These are phyloP conservation scores for Penicillium malachiteum DNA, from an alignment of 495 filamentous ascomycete species.

Conservation along the genomic window DNA sequence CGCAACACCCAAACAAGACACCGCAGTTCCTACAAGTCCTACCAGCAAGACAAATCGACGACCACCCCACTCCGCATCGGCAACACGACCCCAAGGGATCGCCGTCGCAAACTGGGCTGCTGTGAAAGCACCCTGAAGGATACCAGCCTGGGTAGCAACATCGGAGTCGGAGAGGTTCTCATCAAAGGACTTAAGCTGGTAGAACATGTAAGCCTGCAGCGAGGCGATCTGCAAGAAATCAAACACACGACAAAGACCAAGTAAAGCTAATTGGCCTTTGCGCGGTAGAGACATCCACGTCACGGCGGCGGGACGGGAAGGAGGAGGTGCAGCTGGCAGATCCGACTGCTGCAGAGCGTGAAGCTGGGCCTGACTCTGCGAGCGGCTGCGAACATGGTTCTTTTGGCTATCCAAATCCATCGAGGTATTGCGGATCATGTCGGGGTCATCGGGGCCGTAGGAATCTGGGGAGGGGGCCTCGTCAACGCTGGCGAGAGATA, in stretches of 20 bases:
- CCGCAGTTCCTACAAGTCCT: slow-evolving; percentile 67
- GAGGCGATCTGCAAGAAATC: slow-evolving; percentile 51
- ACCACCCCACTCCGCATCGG: slow-evolving; percentile 68
- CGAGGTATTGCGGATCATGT: slow-evolving; percentile 37
- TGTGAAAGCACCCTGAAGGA: slow-evolving; percentile 77
- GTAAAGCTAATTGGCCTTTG: slow-evolving; percentile 71
- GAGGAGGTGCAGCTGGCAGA: slow-evolving; percentile 12
- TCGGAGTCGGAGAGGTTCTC: slow-evolving; percentile 61
- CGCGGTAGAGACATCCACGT: slow-evolving; percentile 69
- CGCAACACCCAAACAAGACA: slow-evolving; percentile 77
- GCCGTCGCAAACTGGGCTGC: slow-evolving; percentile 81
- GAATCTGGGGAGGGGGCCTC: slow-evolving; percentile 35
- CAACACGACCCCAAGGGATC: slow-evolving; percentile 78
- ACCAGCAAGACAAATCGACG: slow-evolving; percentile 77
- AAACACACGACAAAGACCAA: slow-evolving; percentile 71
- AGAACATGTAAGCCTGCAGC: slow-evolving; percentile 71
- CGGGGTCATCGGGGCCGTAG: slow-evolving; percentile 23
- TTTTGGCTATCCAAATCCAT: slow-evolving; percentile 31
- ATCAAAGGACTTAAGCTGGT: slow-evolving; percentile 72
- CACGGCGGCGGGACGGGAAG: slow-evolving; percentile 43
- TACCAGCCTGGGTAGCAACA: slow-evolving; percentile 74
- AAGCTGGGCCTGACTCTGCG: slow-evolving; percentile 31
- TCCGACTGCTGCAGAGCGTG: slow-evolving; percentile 22
- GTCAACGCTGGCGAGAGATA: slow-evolving; percentile 37
- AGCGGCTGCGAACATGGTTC: slow-evolving; percentile 35